Conservation (phyloP, 1,284 basidiomycete genomes). For the Marasmius oreades region DNA sequence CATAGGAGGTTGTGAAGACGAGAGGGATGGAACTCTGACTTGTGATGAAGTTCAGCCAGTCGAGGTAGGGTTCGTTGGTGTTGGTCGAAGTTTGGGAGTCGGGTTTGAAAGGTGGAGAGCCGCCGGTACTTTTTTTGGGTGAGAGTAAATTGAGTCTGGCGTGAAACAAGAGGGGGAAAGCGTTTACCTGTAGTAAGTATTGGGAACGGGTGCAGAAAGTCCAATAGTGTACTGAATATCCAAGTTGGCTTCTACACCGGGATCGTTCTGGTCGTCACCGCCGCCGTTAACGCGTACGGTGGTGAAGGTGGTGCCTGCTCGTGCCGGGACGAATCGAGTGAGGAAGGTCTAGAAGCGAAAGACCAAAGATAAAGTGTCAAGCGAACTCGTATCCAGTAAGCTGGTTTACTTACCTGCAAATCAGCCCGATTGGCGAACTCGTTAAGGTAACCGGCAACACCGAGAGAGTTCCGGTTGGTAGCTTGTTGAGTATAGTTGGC, state of each 20-base stretch:
- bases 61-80: slow-evolving; percentile 42
- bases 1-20: slow-evolving; percentile 12
- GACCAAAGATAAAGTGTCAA: not conserved
- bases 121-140: slow-evolving; percentile 57
- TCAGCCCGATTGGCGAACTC: slow-evolving; percentile 53
- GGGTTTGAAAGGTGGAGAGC: slow-evolving; percentile 57
- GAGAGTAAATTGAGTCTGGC: slow-evolving; percentile 17
- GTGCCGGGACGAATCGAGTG: slow-evolving; percentile 48
- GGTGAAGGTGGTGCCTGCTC: slow-evolving; percentile 46
- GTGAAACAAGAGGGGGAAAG: slow-evolving; percentile 11
- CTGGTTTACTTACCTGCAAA: slow-evolving; percentile 39
- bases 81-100: slow-evolving; percentile 54
- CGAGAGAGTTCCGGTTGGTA: slow-evolving; percentile 44
- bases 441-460: slow-evolving; percentile 55
- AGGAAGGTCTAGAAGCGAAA: slow-evolving; percentile 54
- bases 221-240: slow-evolving; percentile 65
- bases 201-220: slow-evolving; percentile 58
- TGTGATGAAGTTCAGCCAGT: slow-evolving; percentile 4
- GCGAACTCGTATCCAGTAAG: not conserved
- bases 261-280: slow-evolving; percentile 47
- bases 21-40: not conserved
- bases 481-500: slow-evolving; percentile 44
- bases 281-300: slow-evolving; percentile 59
- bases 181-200: slow-evolving; percentile 52
- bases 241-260: slow-evolving; percentile 63